These are phyloP conservation scores for Saccharomycopsis selenospora DNA, from an alignment of 805 yeast species.

Conservation along the genomic window DNA sequence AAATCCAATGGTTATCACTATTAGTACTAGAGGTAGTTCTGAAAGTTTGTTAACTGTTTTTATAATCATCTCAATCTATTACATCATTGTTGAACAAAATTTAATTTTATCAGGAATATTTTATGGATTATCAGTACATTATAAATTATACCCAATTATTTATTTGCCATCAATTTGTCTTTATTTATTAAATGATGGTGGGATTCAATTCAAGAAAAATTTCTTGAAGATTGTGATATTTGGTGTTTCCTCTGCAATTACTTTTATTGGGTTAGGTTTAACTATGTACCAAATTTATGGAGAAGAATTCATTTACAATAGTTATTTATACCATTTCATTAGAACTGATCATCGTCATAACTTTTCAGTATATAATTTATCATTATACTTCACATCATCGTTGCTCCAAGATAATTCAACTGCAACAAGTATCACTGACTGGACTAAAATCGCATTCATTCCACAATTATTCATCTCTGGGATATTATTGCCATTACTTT, in stretches of 20 bases:
- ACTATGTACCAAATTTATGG: constrained; percentile 70
- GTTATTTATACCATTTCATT: constrained; percentile 75
- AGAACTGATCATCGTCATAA: constrained; percentile 93
- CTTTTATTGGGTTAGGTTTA: constrained; percentile 43
- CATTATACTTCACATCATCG: constrained; percentile 56
- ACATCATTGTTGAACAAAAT: constrained; percentile 33
- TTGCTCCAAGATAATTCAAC: constrained; percentile 4
- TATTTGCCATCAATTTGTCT: constrained; percentile 68
- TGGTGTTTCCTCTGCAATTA: constrained; percentile 31
- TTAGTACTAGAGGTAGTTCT: constrained; percentile 87
- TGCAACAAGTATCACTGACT: no score
- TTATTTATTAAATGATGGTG: constrained; percentile 26
- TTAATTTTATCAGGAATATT: constrained; percentile 37
- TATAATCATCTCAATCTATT: constrained; percentile 52
- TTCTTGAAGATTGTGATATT: constrained; percentile 21
- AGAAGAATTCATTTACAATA: constrained; percentile 61
- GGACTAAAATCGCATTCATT: constrained; percentile 62
- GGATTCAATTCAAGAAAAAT: not conserved
- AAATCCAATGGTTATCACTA: constrained; percentile 92
- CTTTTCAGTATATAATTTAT: constrained; percentile 78
- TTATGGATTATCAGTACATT: constrained; percentile 77
- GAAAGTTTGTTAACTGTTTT: constrained; percentile 83
- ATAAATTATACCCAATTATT: constrained; percentile 87
- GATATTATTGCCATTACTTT: constrained; percentile 46
- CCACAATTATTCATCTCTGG: constrained; percentile 70